Evolutionary conservation across 2,329 filamentous ascomycete genomes (phyloP), one percentile per base, ranked within the genome.

Genomic region (Neonectria hederae): DNA sequence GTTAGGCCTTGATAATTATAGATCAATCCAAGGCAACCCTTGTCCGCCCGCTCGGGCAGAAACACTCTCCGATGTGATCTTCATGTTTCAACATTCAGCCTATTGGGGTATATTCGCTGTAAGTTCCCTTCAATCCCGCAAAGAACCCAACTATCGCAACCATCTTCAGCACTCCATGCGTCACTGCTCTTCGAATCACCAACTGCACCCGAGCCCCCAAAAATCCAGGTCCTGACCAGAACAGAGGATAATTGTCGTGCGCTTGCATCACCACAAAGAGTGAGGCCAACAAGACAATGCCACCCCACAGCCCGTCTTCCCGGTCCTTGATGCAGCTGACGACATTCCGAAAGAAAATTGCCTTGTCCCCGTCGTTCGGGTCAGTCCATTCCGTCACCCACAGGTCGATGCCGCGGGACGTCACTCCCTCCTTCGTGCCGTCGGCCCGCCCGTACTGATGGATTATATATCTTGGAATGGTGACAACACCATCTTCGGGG

Each of bases 161-260:
- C 4, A 40, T 22, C 30, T 54, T 62, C 54, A 62, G 17, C 19
- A 53, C 60, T 13, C 40, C 48, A 13, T 62, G 66, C 11, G 69
- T 68, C 7, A 66, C 24, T 32, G 30, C 40, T 38, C 65, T 53
- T 43, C 63, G 63, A 14, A 46, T 51, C 4, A n/a, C 26, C 22
- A 46, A 24, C 53, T 65, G 62, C 19, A 54, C 49, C 11, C 30
- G 14, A 14, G 24, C 46, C 5, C 67, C 67, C 17, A 71, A 21
- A 24, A 69, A 56, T 6, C n/a, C 11, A 11, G 69, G 70, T 1
- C 70, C 70, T 8, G 52, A 54, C 54, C 59, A 69, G 13, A 72
- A 62, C 14, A 72, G 59, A 26, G 70, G 69, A 54, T 70, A 72
- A 17, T 69, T 72, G 11, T 70, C 70, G n/a, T 71, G 65, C 8